Percentiles rank a stretch among this genome's conserved stretches.
phyloP scores from a whole-genome alignment of 1,139 yeast genomes.

The Hansenula lynferdii region DNA sequence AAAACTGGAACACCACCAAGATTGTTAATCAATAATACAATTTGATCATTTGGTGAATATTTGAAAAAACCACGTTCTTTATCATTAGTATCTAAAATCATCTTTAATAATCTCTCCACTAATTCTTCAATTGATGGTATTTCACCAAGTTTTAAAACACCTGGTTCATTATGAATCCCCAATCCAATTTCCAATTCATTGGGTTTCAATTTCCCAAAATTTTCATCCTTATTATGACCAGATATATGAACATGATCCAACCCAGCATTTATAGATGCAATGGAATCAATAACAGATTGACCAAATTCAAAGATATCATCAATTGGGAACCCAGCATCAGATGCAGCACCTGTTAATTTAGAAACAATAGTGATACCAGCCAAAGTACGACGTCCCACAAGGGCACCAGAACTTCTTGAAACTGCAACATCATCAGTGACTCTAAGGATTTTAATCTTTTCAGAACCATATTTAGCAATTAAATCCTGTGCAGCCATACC shows the following conservation, averaged over 20 bases:
- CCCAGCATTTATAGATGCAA: slow-evolving; percentile 47
- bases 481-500: slow-evolving; percentile 49
- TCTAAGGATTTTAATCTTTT: slow-evolving; percentile 44
- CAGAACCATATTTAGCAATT: slow-evolving; percentile 66
- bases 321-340: slow-evolving; percentile 30
- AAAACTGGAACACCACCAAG: slow-evolving; percentile 48
- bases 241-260: slow-evolving; percentile 49
- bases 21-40: slow-evolving; percentile 43
- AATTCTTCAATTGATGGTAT: slow-evolving; percentile 41
- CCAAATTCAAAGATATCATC: slow-evolving; percentile 35
- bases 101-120: slow-evolving; percentile 32
- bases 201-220: slow-evolving; percentile 27
- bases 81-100: slow-evolving; percentile 32
- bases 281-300: slow-evolving; percentile 29
- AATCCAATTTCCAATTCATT: slow-evolving; percentile 44
- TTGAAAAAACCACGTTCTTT: slow-evolving; percentile 39
- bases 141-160: slow-evolving; percentile 34
- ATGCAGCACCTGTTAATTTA: slow-evolving; percentile 44
- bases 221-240: slow-evolving; percentile 33
- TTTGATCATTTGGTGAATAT: slow-evolving; percentile 32
- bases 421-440: slow-evolving; percentile 53
- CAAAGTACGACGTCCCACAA: slow-evolving; percentile 47
- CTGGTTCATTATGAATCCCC: slow-evolving; percentile 54
- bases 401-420: slow-evolving; percentile 35
- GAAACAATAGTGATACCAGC: slow-evolving; percentile 42